Conservation (phyloP, 176 grass and related monocot genomes). For the Tuctoria greenei region DNA sequence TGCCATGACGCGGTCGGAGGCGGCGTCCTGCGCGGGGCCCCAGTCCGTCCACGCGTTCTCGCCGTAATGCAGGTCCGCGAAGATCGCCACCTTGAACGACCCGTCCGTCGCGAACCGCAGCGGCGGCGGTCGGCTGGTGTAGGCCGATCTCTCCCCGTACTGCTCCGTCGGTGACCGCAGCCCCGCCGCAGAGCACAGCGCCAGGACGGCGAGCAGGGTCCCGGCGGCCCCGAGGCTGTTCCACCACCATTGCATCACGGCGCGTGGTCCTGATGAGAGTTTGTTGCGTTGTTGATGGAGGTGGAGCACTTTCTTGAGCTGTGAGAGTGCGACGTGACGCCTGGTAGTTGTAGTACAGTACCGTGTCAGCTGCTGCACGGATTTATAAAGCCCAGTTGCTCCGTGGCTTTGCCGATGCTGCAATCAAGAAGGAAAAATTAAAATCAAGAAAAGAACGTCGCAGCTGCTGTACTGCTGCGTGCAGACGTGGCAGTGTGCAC, state of each 20-base stretch:
- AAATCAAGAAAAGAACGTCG: too few relatives aligned
- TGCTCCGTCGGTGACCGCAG: neutral
- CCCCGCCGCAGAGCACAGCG: neutral
- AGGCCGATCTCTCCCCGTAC: neutral
- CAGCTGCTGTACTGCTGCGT: too few relatives aligned
- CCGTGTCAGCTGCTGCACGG: neutral
- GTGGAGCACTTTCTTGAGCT: neutral
- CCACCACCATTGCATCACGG: constrained; percentile 28
- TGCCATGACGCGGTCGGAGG: constrained; percentile 70
- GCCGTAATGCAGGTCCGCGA: constrained; percentile 91
- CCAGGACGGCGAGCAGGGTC: neutral
- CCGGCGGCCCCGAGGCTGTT: neutral
- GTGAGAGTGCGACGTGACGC: neutral
- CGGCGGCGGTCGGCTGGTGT: neutral
- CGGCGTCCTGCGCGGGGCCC: constrained; percentile 69
- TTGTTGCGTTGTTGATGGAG: neutral
- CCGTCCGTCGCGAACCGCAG: constrained; percentile 42
- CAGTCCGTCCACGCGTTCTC: constrained; percentile 91
- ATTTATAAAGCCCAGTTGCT: neutral
- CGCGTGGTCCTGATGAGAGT: neutral
- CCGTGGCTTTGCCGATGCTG: too few relatives aligned
- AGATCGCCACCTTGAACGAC: constrained; percentile 79
- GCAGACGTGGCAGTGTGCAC: too few relatives aligned
- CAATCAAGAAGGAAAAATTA: too few relatives aligned
- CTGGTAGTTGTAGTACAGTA: neutral